A percentile compares a stretch with the other conserved stretches of the same genome.
Conservation (phyloP, 177 flowering plant genomes). For the Vitis hybrid region DNA sequence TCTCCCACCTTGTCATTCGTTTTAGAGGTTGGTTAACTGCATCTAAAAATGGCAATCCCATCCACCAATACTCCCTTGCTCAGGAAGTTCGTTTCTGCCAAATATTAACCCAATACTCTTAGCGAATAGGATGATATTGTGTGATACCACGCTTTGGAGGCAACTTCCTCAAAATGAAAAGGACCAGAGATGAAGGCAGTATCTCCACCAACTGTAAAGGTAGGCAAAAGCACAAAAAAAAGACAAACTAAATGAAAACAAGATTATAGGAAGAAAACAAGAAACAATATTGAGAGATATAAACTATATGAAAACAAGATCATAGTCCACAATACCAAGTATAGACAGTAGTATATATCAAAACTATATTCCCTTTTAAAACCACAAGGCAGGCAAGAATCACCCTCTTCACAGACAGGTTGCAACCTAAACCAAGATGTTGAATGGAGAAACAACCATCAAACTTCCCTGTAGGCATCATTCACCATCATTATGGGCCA, state of each 20-base stretch:
- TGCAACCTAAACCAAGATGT: too few relatives aligned
- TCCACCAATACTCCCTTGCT: too few relatives aligned
- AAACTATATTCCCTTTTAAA: too few relatives aligned
- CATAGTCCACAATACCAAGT: not conserved
- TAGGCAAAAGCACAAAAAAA: not conserved
- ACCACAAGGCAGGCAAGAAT: too few relatives aligned
- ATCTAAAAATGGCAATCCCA: too few relatives aligned
- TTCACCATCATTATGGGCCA: too few relatives aligned
- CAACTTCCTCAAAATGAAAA: constrained; percentile 86
- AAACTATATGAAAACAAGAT: not conserved
- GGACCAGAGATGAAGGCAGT: constrained; percentile 78
- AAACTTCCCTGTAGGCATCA: too few relatives aligned
- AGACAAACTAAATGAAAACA: not conserved
- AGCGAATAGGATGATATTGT: constrained; percentile 89
- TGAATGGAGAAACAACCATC: too few relatives aligned
- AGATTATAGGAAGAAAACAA: not conserved
- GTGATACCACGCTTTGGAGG: constrained; percentile 91
- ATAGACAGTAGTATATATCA: not conserved
- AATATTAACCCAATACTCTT: constrained; percentile 15
- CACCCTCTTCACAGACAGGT: too few relatives aligned
- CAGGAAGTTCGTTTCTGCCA: too few relatives aligned
- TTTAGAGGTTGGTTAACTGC: too few relatives aligned
- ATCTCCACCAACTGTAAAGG: constrained; percentile 79
- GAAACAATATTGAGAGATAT: not conserved
- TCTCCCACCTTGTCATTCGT: too few relatives aligned